A percentile compares a stretch with the other conserved stretches of the same genome.
Evolutionary conservation across 805 yeast genomes (phyloP).

Genomic region (Brettanomyces custersianus): DNA sequence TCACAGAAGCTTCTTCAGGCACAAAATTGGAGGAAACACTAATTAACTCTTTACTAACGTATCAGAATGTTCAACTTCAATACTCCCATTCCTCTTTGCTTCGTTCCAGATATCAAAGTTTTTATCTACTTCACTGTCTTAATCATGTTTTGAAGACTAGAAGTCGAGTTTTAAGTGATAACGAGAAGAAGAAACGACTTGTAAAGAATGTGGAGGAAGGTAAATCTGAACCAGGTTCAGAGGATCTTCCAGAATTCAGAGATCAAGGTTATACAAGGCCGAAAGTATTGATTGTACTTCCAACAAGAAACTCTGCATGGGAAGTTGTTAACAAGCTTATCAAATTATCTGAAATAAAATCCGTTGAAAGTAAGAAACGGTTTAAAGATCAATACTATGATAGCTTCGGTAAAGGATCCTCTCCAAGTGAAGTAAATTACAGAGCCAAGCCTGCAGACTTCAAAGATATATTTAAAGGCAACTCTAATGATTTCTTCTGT

Average conservation of each 20-base stretch:
- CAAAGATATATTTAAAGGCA: slow-evolving; percentile 71
- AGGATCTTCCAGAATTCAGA: slow-evolving; percentile 50
- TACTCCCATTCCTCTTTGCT: slow-evolving; percentile 35
- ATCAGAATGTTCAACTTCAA: slow-evolving; percentile 60
- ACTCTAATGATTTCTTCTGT: slow-evolving; percentile 85
- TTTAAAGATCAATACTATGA: slow-evolving; percentile 63
- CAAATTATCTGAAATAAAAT: slow-evolving; percentile 55
- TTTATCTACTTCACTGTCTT: slow-evolving; percentile 62
- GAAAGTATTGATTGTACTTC: slow-evolving; percentile 71
- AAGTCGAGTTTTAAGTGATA: slow-evolving; percentile 75
- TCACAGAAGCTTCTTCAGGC: slow-evolving; percentile 22
- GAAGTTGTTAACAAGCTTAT: slow-evolving; percentile 57
- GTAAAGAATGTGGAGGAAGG: slow-evolving; percentile 30
- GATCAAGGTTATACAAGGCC: slow-evolving; percentile 98
- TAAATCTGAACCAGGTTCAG: slow-evolving; percentile 14
- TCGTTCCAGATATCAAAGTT: slow-evolving; percentile 37
- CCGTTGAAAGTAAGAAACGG: slow-evolving; percentile 72
- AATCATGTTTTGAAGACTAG: slow-evolving; percentile 85
- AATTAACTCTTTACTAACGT: slow-evolving; percentile 58
- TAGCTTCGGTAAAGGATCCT: slow-evolving; percentile 23
- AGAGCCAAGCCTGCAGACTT: slow-evolving; percentile 76
- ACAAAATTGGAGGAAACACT: slow-evolving; percentile 40
- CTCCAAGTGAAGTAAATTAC: slow-evolving; percentile 20
- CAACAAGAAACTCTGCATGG: slow-evolving; percentile 74
- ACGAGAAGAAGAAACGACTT: slow-evolving; percentile 40